Evolutionary conservation across 2,329 filamentous ascomycete species (phyloP).

Genomic region (Calcarisporium arbuscula): DNA sequence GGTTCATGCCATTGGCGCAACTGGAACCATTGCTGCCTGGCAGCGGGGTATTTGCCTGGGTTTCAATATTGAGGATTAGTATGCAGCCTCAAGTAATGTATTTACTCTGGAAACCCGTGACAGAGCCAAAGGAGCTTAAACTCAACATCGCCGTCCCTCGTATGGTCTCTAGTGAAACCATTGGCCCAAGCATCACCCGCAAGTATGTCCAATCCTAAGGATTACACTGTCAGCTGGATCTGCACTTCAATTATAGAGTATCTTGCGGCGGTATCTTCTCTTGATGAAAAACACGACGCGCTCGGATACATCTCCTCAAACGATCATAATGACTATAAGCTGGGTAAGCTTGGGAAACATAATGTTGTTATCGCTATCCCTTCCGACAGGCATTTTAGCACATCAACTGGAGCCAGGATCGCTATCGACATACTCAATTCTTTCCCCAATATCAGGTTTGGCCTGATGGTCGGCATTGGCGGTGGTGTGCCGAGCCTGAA

Average conservation of each 20-base stretch:
- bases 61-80: too few species aligned
- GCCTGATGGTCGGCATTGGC: slow-evolving; percentile 8
- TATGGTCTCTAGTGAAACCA: too few species aligned
- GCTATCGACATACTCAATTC: slow-evolving; percentile 19
- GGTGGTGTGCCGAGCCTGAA: slow-evolving; percentile 25
- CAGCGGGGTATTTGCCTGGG: too few species aligned
- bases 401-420: slow-evolving; percentile 13
- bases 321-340: slow-evolving; percentile 9
- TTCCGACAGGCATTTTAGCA: slow-evolving; percentile 9
- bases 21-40: too few species aligned
- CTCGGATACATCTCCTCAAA: slow-evolving; percentile 17
- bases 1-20: too few species aligned
- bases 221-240: slow-evolving; percentile 38
- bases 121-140: too few species aligned
- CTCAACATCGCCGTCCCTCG: too few species aligned
- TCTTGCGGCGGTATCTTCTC: slow-evolving; percentile 28
- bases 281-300: slow-evolving; percentile 24
- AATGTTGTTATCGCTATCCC: slow-evolving; percentile 13
- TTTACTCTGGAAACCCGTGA: too few species aligned
- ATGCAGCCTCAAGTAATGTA: too few species aligned
- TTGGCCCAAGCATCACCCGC: too few species aligned
- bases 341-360: slow-evolving; percentile 11
- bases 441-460: slow-evolving; percentile 22
- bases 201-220: slow-evolving; percentile 2
- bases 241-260: slow-evolving; percentile 30